These are phyloP conservation scores for Lactuca sativa DNA, from an alignment of 129 eudicot species.

Conservation along the genomic window DNA sequence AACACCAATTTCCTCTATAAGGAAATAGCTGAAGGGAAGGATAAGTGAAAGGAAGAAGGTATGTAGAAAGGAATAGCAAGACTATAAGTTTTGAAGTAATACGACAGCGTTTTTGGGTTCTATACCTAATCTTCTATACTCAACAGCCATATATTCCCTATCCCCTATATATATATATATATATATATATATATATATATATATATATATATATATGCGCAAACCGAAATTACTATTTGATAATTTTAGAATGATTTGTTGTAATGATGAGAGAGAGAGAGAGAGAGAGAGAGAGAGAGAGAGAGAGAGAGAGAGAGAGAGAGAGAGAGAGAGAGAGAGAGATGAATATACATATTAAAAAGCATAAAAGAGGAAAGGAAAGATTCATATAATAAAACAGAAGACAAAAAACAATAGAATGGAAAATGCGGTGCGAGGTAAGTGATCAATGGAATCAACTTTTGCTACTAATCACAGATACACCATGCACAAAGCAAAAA, in stretches of 20 bases:
- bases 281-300: background rate
- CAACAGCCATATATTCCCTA: no score
- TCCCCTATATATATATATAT: no score
- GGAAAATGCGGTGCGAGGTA: conserved; percentile 7
- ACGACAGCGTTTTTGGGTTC: no score
- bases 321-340: conserved; percentile 18
- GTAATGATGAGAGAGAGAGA: background rate
- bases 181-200: no score
- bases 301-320: background rate
- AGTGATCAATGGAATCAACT: conserved; percentile 27
- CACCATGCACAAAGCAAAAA: conserved; percentile 34
- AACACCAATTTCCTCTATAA: no score
- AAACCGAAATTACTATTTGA: background rate
- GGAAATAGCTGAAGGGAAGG: no score
- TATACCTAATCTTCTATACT: no score
- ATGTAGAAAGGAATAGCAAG: no score
- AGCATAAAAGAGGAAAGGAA: conserved; percentile 33
- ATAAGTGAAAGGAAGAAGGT: no score
- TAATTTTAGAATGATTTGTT: background rate
- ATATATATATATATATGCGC: no score
- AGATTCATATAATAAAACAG: conserved; percentile 29
- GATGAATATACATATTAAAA: conserved; percentile 27
- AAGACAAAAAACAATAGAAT: conserved; percentile 8
- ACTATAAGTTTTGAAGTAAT: no score
- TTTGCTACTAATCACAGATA: conserved; percentile 28